Evolutionary conservation across 106 monocot species (phyloP), one percentile per base, ranked within the genome.

Genomic region (Vanilla planifolia): DNA sequence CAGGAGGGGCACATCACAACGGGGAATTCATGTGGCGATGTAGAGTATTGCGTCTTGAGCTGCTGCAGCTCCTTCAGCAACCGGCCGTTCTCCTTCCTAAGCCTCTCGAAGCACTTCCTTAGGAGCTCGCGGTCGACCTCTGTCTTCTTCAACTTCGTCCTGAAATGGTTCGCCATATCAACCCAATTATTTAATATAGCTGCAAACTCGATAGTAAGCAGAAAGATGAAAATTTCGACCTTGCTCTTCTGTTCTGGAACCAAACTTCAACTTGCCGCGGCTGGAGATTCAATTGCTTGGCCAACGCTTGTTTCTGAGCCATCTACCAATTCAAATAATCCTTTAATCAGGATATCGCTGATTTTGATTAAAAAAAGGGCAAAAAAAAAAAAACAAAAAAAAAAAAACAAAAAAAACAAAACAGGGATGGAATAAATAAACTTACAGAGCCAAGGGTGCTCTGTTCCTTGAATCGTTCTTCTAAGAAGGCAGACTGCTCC

Each of bases 251-350:
- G 23, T 78, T 78, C 45, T 78, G 78, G 33, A 78, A 78, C 78
- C 78, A 78, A 2, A 78, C 78, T 47, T 78, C 78, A 20, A 78
- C 78, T 62, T 78, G 78, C n/a, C 78, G 65, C 6, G 78, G 72
- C 45, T 44, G 59, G 7, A 78, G 72, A 48, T 68, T 68, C 67
- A 72, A 63, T 34, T 72, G 67, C 62, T 57, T 63, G 22, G 78
- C 72, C 50, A 78, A 45, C 13, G 72, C 72, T 62, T 57, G 51
- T 58, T 78, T 78, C 58, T 72, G 78, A n/a, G n/a, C n/a, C n/a
- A 67, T 62, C 36, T 62, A 56, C 51, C 55, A 44, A 28, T 11
- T 28, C n/a, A n/a, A 62, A 29, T 5, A 6, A 16, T 20, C 30
- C 1, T 30, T 22, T 29, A 28, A 21, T 3, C 24, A 34, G n/a